A percentile compares a stretch with the other conserved stretches of the same genome.
Conservation (phyloP, 352 stramenopile genomes). For the Plasmopara halstedii region DNA sequence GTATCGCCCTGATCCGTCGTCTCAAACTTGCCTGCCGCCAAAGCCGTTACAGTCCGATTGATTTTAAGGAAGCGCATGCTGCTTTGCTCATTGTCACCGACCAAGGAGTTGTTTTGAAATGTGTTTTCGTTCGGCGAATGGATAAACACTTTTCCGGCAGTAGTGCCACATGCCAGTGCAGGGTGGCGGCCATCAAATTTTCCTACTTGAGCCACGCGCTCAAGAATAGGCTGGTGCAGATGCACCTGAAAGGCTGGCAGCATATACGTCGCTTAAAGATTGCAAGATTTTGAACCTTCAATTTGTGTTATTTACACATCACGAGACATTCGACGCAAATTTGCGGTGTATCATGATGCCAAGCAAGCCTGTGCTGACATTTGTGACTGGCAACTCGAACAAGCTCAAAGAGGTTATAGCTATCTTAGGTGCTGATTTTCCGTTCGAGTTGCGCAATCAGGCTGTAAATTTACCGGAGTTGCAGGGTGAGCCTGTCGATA, state of each 20-base stretch:
- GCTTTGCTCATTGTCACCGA: conserved; percentile 24
- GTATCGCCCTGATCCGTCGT: conserved; percentile 53
- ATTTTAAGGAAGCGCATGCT: conserved; percentile 88
- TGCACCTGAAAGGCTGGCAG: conserved; percentile 76
- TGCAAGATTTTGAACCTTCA: not conserved
- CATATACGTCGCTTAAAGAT: conserved; percentile 43
- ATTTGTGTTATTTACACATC: not conserved
- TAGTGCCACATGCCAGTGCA: conserved; percentile 76
- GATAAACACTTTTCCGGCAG: conserved; percentile 87
- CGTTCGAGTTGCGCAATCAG: conserved; percentile 89
- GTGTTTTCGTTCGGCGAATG: conserved; percentile 81
- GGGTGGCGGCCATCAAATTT: conserved; percentile 79
- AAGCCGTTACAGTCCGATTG: conserved; percentile 82
- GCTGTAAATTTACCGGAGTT: conserved; percentile 96
- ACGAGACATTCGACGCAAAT: not conserved
- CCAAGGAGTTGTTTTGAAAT: conserved; percentile 33
- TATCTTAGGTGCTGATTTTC: conserved; percentile 81
- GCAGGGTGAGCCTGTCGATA: conserved; percentile 93
- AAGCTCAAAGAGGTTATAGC: conserved; percentile 77
- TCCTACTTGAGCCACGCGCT: conserved; percentile 63
- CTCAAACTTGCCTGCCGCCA: conserved; percentile 68
- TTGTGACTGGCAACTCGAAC: conserved; percentile 84
- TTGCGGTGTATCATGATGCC: conserved; percentile 9
- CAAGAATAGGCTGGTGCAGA: conserved; percentile 69
- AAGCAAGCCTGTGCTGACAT: conserved; percentile 55